Base-by-base conservation (phyloP, 805 yeast species). In the Myxozyma sirexii region DNA sequence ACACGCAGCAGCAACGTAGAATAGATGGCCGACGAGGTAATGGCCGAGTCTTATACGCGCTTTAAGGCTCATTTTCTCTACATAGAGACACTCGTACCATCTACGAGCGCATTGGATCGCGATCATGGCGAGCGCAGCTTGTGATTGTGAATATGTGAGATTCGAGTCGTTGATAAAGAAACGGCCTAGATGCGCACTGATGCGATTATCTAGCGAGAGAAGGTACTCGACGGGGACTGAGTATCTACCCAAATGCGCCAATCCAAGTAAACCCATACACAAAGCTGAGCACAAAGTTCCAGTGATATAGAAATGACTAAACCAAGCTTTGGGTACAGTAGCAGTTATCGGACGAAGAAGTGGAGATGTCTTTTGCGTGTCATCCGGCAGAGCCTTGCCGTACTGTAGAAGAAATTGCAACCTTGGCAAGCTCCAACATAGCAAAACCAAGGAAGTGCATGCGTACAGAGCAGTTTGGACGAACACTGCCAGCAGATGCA, bases 1-100 rank as follows among this genome's bases (percentile, higher is more conserved):
- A 37, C 39, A n/a, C 6, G 51, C 17, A 13, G 37, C 60, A 7
- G 51, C 59, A 21, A 59, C 8, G 51, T 86, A 86, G 69, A 81
- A 85, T 10, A 70, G 66, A 2, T 82, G 29, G 0, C 92, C 92
- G 2, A 80, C 83, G 0, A 82, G 13, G 66, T 85, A 86, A 67
- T 86, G 90, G 13, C 79, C 71, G 12, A 84, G 38, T 64, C 85
- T 85, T 69, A 86, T 85, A 19, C 74, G 74, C 0, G 87, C 75
- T 0, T 62, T 66, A 15, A 23, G 17, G 4, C 72, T 47, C 29
- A 79, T 73, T 62, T 76, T 77, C 43, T 77, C 75, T 17, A 85
- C 73, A 52, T 55, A 71, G 1, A 71, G 48, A 64, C 84, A 79
- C 67, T 86, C 92, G 45, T 68, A 70, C 1, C 75, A 57, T 44